Evolutionary conservation across 495 filamentous ascomycete species (phyloP).

Genomic region (Xylaria acuta): DNA sequence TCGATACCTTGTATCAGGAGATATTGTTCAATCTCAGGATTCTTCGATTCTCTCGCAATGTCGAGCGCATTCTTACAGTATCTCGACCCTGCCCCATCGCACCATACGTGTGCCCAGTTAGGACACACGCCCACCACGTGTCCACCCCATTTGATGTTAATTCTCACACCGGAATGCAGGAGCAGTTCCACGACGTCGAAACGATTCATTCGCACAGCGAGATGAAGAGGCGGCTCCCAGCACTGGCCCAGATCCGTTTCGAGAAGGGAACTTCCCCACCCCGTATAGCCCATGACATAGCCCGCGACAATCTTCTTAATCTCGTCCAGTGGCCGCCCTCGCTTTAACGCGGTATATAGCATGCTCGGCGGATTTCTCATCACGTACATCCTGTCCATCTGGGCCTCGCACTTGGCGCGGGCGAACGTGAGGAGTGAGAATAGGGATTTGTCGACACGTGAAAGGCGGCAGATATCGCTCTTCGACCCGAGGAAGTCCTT

Average conservation of each 20-base stretch:
- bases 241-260: not conserved
- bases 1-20: not conserved
- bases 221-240: not conserved
- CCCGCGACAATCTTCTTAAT: not conserved
- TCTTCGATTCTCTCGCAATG: not conserved
- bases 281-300: not conserved
- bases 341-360: not conserved
- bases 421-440: not conserved
- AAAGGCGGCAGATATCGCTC: not conserved
- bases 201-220: not conserved
- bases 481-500: not conserved
- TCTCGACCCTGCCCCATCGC: not conserved
- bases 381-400: not conserved
- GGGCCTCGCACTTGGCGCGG: not conserved
- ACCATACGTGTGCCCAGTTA: not conserved
- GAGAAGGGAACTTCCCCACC: not conserved
- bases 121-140: not conserved
- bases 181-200: not conserved
- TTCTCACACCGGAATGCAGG: not conserved
- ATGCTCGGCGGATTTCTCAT: not conserved
- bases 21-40: not conserved
- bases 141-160: not conserved
- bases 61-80: not conserved
- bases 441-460: not conserved
- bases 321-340: not conserved